Evolutionary conservation across 495 filamentous ascomycete species (phyloP).

Genomic region (Neurospora sp.): DNA sequence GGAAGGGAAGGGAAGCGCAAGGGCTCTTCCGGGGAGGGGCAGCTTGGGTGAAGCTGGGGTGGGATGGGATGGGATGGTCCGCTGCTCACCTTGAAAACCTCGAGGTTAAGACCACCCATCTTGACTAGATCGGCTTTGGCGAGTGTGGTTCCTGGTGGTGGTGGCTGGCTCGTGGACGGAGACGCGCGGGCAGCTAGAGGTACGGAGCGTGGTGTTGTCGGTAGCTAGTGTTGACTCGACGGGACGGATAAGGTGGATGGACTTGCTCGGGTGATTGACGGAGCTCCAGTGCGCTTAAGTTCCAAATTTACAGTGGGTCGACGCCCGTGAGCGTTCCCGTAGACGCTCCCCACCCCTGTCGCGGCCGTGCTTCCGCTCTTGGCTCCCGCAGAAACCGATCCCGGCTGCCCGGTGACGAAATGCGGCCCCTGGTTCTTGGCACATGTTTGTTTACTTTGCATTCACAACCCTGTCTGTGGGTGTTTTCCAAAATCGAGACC

Average conservation of each 20-base stretch:
- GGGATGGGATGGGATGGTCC: not conserved
- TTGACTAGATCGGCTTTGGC: not conserved
- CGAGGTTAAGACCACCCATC: slow-evolving; percentile 83
- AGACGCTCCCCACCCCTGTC: not conserved
- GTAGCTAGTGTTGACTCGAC: not conserved
- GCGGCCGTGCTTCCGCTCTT: not conserved
- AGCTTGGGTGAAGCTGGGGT: not conserved
- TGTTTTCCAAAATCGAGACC: not conserved
- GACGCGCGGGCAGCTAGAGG: not conserved
- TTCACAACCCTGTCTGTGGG: not conserved
- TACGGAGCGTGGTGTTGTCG: not conserved
- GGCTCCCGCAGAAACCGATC: not conserved
- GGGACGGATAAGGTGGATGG: not conserved
- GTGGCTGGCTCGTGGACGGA: slow-evolving; percentile 16
- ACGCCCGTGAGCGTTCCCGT: not conserved
- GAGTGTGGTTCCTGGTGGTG: not conserved
- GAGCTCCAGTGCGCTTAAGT: not conserved
- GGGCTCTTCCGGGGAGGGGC: not conserved
- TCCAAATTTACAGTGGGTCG: slow-evolving; percentile 7
- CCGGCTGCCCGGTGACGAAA: not conserved
- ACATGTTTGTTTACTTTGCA: not conserved
- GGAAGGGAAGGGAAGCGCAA: slow-evolving; percentile 1
- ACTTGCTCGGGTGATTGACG: not conserved
- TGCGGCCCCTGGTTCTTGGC: not conserved
- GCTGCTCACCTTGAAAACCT: slow-evolving; percentile 78